Percentiles rank a stretch among this genome's conserved stretches.
These are phyloP conservation scores for Keithomyces neogunnii DNA, from an alignment of 2,329 filamentous ascomycete genomes.

Conservation along the genomic window DNA sequence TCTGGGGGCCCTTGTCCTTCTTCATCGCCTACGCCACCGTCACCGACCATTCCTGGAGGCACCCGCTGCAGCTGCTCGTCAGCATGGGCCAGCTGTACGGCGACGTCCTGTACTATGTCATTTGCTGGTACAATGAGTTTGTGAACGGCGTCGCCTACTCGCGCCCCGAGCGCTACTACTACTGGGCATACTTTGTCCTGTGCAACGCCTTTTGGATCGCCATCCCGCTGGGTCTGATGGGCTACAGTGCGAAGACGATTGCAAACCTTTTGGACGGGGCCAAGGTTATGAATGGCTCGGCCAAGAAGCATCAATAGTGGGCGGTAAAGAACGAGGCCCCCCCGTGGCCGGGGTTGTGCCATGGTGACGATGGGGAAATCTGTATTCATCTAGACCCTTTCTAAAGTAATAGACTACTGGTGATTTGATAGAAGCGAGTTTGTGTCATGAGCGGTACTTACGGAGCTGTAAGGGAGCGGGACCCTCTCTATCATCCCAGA, in stretches of 20 bases:
- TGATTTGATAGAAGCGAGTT: no score
- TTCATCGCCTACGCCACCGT: constrained; percentile 35
- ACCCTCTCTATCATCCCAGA: no score
- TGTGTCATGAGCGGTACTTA: no score
- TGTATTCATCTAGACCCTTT: no score
- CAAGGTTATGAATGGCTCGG: constrained; percentile 11
- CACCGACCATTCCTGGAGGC: constrained; percentile 33
- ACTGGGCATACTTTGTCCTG: constrained; percentile 43
- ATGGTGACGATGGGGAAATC: no score
- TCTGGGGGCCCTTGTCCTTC: constrained; percentile 47
- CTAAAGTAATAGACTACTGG: no score
- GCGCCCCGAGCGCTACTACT: constrained; percentile 43
- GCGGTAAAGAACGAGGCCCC: no score
- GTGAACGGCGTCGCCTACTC: constrained; percentile 33
- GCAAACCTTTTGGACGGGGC: constrained; percentile 18
- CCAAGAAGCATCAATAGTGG: constrained; percentile 16
- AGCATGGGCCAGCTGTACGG: constrained; percentile 43
- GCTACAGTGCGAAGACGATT: constrained; percentile 17
- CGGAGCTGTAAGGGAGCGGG: no score
- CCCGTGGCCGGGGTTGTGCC: no score
- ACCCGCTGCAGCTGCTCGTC: constrained; percentile 39
- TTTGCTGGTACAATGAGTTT: constrained; percentile 33
- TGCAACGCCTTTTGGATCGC: constrained; percentile 47
- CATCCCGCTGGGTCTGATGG: constrained; percentile 30
- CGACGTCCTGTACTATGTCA: constrained; percentile 42